phyloP scores from a whole-genome alignment of 2,329 filamentous ascomycete species.

The Neoascochyta sp. region DNA sequence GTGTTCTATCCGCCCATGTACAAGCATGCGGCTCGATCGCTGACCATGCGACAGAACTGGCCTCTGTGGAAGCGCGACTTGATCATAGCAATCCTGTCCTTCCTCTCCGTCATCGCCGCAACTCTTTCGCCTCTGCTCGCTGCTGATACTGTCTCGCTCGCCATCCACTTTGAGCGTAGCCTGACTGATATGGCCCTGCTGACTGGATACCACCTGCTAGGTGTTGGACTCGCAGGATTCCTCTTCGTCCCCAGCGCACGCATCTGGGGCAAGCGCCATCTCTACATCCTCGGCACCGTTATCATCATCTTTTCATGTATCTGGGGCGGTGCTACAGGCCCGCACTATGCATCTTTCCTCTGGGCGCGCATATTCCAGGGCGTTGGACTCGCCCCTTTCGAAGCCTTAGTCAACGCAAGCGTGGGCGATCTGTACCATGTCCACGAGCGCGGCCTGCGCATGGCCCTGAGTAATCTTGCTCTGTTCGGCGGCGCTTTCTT shows the following conservation, averaged over 20 bases:
- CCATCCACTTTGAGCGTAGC: slow-evolving; percentile 59
- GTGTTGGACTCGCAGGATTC: slow-evolving; percentile 75
- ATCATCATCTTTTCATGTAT: slow-evolving; percentile 69
- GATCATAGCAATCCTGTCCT: slow-evolving; percentile 73
- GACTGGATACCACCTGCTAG: slow-evolving; percentile 83
- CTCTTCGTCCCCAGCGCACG: slow-evolving; percentile 83
- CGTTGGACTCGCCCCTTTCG: slow-evolving; percentile 80
- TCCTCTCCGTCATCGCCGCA: slow-evolving; percentile 78
- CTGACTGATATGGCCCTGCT: slow-evolving; percentile 77
- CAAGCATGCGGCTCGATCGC: slow-evolving; percentile 1
- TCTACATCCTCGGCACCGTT: slow-evolving; percentile 73
- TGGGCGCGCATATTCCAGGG: slow-evolving; percentile 83
- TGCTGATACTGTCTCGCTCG: slow-evolving; percentile 77
- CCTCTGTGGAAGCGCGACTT: slow-evolving; percentile 79
- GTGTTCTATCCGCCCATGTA: slow-evolving; percentile 13
- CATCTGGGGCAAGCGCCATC: slow-evolving; percentile 88
- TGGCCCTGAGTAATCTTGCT: slow-evolving; percentile 75
- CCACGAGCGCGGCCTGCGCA: slow-evolving; percentile 77
- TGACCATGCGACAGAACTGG: slow-evolving; percentile 71
- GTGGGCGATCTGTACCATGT: slow-evolving; percentile 91
- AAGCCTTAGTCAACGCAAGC: slow-evolving; percentile 81
- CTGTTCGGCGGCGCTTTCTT: slow-evolving; percentile 69
- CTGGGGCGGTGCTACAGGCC: slow-evolving; percentile 70
- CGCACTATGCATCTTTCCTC: slow-evolving; percentile 67
- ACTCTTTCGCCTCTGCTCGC: slow-evolving; percentile 83